phyloP scores from a whole-genome alignment of 1,139 yeast genomes.

The Keqinozyma sinolaborantium region DNA sequence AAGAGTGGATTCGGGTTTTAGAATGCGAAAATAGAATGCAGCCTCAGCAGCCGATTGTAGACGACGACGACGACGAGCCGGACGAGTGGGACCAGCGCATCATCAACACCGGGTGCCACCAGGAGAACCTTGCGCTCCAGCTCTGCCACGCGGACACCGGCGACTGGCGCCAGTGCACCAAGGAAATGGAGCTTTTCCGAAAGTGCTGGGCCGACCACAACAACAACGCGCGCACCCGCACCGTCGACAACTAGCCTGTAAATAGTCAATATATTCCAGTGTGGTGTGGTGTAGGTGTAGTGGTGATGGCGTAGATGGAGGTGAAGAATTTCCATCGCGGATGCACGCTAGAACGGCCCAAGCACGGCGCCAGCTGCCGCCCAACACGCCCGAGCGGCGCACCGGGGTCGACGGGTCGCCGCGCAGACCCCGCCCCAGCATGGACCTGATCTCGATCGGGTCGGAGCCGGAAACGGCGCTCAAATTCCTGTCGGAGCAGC shows the following conservation, averaged over 20 bases:
- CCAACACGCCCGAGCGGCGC: too few relatives aligned
- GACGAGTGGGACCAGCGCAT: slow-evolving; percentile 77
- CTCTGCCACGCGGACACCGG: slow-evolving; percentile 77
- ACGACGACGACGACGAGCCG: slow-evolving; percentile 48
- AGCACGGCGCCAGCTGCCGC: too few relatives aligned
- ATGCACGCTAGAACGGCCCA: too few relatives aligned
- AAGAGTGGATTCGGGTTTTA: slow-evolving; percentile 52
- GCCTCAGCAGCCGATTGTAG: neutral
- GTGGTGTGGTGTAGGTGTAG: too few relatives aligned
- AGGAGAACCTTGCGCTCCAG: slow-evolving; percentile 62
- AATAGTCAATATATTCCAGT: too few relatives aligned
- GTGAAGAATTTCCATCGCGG: too few relatives aligned
- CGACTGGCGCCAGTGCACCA: slow-evolving; percentile 72
- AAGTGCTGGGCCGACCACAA: slow-evolving; percentile 63
- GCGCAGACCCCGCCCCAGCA: neutral
- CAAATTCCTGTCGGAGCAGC: slow-evolving; percentile 7
- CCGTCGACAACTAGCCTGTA: slow-evolving; percentile 44
- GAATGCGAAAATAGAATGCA: slow-evolving; percentile 1
- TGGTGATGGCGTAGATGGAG: too few relatives aligned
- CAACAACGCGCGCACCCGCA: slow-evolving; percentile 53
- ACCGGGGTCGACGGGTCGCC: too few relatives aligned
- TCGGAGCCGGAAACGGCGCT: slow-evolving; percentile 5
- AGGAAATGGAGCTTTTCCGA: slow-evolving; percentile 65
- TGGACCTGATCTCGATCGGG: slow-evolving; percentile 17
- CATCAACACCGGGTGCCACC: slow-evolving; percentile 69